phyloP scores from a whole-genome alignment of 2,329 filamentous ascomycete genomes.

The Lithohypha guttulata region DNA sequence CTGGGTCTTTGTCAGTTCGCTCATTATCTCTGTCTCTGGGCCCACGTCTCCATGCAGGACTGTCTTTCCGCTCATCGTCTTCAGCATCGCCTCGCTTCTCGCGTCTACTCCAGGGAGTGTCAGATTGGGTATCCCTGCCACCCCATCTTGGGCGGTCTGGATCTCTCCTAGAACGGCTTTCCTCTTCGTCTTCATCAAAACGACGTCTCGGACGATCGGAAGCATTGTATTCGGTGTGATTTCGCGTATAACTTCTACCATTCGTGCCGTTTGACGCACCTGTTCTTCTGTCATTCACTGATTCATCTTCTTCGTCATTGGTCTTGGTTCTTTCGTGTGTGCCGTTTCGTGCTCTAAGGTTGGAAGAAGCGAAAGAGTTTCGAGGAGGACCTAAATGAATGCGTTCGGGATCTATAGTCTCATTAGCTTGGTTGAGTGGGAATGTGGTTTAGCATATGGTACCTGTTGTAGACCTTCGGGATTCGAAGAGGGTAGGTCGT shows the following conservation, averaged over 20 bases:
- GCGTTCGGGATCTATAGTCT: constrained; percentile 51
- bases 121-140: constrained; percentile 16
- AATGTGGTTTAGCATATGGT: constrained; percentile 21
- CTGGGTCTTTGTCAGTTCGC: constrained; percentile 65
- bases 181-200: constrained; percentile 1
- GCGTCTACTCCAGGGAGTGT: constrained; percentile 60
- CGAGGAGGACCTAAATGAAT: constrained; percentile 78
- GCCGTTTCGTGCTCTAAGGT: constrained; percentile 25
- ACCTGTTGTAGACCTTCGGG: constrained; percentile 40
- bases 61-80: constrained; percentile 40
- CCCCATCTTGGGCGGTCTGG: constrained; percentile 19
- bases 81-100: constrained; percentile 32
- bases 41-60: constrained; percentile 53
- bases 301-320: constrained; percentile 1
- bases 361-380: constrained; percentile 69
- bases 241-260: constrained; percentile 24
- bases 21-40: constrained; percentile 40
- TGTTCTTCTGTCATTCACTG: constrained; percentile 1
- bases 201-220: constrained; percentile 41
- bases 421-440: constrained; percentile 15
- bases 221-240: constrained; percentile 44
- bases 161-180: constrained; percentile 13
- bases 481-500: constrained; percentile 33
- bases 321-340: constrained; percentile 18
- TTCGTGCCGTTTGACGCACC: constrained; percentile 1